Base-by-base conservation (phyloP, 768 basidiomycete species). In the Wakefieldia striispora region DNA sequence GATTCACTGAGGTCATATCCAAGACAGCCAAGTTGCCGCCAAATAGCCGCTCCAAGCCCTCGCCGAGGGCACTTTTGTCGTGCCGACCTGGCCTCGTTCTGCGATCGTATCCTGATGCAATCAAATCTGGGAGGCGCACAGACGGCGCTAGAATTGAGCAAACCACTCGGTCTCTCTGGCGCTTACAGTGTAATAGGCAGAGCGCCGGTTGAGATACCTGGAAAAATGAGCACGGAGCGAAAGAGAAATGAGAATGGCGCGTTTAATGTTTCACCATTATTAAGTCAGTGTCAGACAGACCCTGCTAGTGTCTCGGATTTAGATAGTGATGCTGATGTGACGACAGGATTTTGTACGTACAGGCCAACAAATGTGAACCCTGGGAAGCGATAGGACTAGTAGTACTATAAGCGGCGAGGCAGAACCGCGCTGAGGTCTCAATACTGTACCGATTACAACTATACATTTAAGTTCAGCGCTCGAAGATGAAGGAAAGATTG, bases 181-280 rank as follows among this genome's bases (percentile, higher is more conserved):
- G 31, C 33, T 2, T 9, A 33, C 11, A 14, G 13, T 31, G 33
- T 33, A 33, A 33, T 7, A 12, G 16, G 33, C 6, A 33, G 33
- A 33, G 33, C 33, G 33, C 14, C 14, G 16, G 8, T 16, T 14
- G 23, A 33, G 33, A 33, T 16, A 16, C 13, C 33, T 33, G 16
- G 33, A 14, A 31, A 14, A 33, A 14, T 33, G 14, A 31, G 31
- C 31, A 31, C 12, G 6, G 8, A 33, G 1, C 2, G 8, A 33
- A 9, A 6, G 14, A 33, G 7, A 33, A 33, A 9, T 6, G 33
- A 16, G 33, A 33, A 16, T 47, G 39, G 23, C 11, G 21, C 16
- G 21, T 34, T 47, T 40, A 47, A 47, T 52, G 51, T 52, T 31
- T 52, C 37, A 52, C 46, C 24, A 31, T 21, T 13, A 13, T 21